Conservation (phyloP, 257 asterid genomes). For the Solanum arcanum region DNA sequence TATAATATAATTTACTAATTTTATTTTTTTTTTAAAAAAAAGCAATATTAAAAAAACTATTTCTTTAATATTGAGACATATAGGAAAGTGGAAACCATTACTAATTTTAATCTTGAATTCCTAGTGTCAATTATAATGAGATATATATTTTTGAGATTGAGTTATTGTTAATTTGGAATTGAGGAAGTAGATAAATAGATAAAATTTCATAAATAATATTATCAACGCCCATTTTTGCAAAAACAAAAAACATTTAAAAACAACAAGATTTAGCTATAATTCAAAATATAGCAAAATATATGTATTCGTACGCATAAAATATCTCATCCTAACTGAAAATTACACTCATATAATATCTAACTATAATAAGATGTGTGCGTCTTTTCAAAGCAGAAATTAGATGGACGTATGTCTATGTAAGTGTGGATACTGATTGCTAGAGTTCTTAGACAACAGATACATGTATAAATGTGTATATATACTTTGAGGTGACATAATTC, state of each 20-base stretch:
- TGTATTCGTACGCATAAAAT: neutral
- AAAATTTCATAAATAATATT: no score
- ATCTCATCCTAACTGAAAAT: neutral
- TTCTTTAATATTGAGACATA: neutral
- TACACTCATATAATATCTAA: neutral
- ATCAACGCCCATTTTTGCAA: no score
- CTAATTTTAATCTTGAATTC: no score
- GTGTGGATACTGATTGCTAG: no score
- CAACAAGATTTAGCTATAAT: neutral
- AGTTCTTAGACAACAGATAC: no score
- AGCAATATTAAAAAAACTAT: no score
- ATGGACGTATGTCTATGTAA: no score
- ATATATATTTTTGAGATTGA: neutral
- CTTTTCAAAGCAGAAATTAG: no score
- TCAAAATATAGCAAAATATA: no score
- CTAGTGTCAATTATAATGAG: neutral
- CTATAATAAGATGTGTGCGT: no score
- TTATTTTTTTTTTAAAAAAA: rapidly evolving
- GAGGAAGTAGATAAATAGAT: neutral
- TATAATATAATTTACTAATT: neutral
- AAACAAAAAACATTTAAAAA: no score
- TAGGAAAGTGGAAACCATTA: neutral
- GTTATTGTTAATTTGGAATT: neutral
- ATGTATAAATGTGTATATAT: neutral
- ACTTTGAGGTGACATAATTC: neutral